Conservation (phyloP, 1,139 yeast genomes). For the Kodamaea anthophila region DNA sequence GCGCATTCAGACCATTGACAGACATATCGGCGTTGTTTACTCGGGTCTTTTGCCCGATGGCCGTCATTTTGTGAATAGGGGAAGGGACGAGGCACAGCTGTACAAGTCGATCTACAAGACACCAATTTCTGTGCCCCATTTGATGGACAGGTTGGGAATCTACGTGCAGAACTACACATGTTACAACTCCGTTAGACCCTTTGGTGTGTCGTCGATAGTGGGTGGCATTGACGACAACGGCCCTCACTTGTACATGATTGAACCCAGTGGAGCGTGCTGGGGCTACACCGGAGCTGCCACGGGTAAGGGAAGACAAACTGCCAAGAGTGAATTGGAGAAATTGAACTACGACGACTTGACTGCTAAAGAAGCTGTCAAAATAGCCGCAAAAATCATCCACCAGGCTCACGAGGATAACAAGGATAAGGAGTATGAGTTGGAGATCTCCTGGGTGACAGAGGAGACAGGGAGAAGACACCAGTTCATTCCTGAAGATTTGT, state of each 20-base stretch:
- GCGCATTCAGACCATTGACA: conserved; percentile 87
- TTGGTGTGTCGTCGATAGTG: conserved; percentile 85
- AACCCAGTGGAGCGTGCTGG: conserved; percentile 96
- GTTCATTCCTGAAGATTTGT: conserved; percentile 68
- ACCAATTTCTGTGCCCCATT: conserved; percentile 72
- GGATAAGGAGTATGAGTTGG: conserved; percentile 95
- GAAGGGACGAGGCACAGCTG: conserved; percentile 83
- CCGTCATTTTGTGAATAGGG: conserved; percentile 84
- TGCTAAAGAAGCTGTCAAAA: conserved; percentile 78
- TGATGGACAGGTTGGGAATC: conserved; percentile 83
- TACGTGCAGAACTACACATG: conserved; percentile 95
- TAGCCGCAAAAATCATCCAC: conserved; percentile 89
- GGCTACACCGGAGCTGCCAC: conserved; percentile 97
- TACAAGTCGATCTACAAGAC: conserved; percentile 75
- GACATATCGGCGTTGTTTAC: conserved; percentile 90
- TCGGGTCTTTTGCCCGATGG: conserved; percentile 97
- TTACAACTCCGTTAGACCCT: conserved; percentile 95
- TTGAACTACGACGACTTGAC: conserved; percentile 65
- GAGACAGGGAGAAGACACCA: conserved; percentile 82
- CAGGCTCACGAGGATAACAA: conserved; percentile 96
- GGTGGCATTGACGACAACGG: conserved; percentile 92
- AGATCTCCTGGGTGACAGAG: conserved; percentile 75
- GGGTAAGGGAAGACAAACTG: conserved; percentile 96
- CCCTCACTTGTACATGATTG: conserved; percentile 91
- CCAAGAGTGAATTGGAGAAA: conserved; percentile 93